Evolutionary conservation across 345 rosid species (phyloP).

Genomic region (Citrus cavaleriei): DNA sequence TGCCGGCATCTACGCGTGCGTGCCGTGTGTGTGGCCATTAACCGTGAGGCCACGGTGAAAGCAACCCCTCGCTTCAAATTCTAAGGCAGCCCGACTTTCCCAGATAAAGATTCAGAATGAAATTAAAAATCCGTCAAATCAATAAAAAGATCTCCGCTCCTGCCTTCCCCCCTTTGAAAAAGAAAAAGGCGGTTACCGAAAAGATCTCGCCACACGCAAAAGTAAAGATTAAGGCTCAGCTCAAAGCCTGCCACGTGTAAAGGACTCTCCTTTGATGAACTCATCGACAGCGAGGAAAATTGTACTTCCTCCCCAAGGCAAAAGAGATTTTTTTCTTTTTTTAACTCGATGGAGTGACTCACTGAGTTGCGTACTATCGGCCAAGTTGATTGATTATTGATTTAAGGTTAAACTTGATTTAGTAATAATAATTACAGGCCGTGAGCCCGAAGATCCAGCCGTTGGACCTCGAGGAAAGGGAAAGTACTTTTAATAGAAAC

Average conservation of each 20-base stretch:
- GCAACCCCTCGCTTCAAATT: no score
- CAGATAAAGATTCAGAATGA: neutral
- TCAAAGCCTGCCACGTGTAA: constrained; percentile 15
- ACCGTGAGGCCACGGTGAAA: neutral
- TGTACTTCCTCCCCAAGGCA: neutral
- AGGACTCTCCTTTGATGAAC: neutral
- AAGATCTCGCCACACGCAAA: neutral
- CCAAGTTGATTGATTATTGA: neutral
- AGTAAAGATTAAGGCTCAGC: neutral
- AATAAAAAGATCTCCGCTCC: no score
- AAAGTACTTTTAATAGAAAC: neutral
- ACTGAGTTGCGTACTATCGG: neutral
- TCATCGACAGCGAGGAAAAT: neutral
- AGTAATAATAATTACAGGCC: neutral
- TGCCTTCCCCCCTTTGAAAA: neutral
- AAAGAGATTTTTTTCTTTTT: no score
- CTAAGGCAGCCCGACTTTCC: neutral
- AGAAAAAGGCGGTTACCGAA: neutral
- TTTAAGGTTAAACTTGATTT: neutral
- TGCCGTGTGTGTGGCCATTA: neutral
- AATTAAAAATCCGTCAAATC: no score
- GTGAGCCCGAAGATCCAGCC: constrained; percentile 6
- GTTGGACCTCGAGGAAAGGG: neutral
- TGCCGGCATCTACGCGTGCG: constrained; percentile 8
- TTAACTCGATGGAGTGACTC: neutral